A percentile compares a stretch with the other conserved stretches of the same genome.
phyloP scores from a whole-genome alignment of 169 alveolate genomes.

The Hammondia hammondi region DNA sequence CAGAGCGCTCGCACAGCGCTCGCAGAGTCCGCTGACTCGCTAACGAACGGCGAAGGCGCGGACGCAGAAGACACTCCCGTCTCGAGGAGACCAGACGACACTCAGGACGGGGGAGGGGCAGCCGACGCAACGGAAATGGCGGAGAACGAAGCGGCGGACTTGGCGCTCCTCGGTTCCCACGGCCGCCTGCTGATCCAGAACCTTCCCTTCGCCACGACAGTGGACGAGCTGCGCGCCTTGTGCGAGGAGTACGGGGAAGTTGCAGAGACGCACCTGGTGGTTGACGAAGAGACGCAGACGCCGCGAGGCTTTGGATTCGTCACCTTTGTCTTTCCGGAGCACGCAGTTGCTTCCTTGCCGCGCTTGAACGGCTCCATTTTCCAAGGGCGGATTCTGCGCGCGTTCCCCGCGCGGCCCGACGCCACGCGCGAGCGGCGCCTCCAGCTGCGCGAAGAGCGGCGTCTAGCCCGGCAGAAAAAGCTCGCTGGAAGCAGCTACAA shows the following conservation, averaged over 20 bases:
- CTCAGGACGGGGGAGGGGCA: neutral
- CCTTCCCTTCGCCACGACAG: conserved; percentile 90
- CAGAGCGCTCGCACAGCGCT: neutral
- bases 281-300: conserved; percentile 53
- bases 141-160: neutral
- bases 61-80: neutral
- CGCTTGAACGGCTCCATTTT: conserved; percentile 42
- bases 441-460: conserved; percentile 17
- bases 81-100: neutral
- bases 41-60: neutral
- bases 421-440: conserved; percentile 25
- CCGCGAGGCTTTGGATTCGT: conserved; percentile 83
- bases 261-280: conserved; percentile 37
- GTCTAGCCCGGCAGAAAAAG: conserved; percentile 1
- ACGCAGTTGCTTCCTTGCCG: conserved; percentile 77
- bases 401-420: conserved; percentile 40
- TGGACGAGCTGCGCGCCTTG: conserved; percentile 84
- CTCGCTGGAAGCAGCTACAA: conserved; percentile 71
- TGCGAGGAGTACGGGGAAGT: conserved; percentile 58
- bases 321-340: conserved; percentile 82
- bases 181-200: conserved; percentile 87
- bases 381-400: conserved; percentile 51
- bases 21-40: neutral
- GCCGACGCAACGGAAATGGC: neutral
- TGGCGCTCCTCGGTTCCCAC: conserved; percentile 69